Percentiles rank a stretch among this genome's conserved stretches.
These are phyloP conservation scores for Venturia nashicola DNA, from an alignment of 2,329 filamentous ascomycete genomes.

Conservation along the genomic window DNA sequence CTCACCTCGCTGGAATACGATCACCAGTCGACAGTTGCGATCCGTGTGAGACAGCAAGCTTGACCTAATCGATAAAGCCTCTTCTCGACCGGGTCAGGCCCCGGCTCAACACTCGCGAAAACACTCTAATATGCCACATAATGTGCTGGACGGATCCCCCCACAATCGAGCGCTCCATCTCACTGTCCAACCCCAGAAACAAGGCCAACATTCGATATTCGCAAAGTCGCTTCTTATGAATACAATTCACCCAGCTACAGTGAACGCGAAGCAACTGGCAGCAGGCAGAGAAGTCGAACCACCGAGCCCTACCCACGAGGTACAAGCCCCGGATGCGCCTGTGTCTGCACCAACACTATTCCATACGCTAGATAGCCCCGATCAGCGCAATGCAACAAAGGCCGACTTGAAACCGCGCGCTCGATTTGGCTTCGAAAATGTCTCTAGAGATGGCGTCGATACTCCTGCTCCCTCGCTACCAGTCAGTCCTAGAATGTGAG, in stretches of 20 bases:
- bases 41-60: not conserved
- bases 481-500: slow-evolving; percentile 49
- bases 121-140: slow-evolving; percentile 7
- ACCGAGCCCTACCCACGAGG: not conserved
- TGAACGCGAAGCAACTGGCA: slow-evolving; percentile 14
- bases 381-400: not conserved
- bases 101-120: not conserved
- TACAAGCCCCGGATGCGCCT: not conserved
- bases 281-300: not conserved
- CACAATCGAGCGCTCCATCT: not conserved
- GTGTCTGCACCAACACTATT: not conserved
- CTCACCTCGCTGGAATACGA: not conserved
- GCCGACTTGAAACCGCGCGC: slow-evolving; percentile 4
- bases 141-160: slow-evolving; percentile 1
- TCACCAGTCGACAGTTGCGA: not conserved
- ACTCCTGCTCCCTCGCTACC: slow-evolving; percentile 52
- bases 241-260: slow-evolving; percentile 13
- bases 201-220: slow-evolving; percentile 36
- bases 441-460: slow-evolving; percentile 30
- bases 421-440: not conserved
- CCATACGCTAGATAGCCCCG: slow-evolving; percentile 2
- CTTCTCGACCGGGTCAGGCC: not conserved
- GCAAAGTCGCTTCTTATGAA: slow-evolving; percentile 40
- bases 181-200: slow-evolving; percentile 6
- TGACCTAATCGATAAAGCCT: not conserved